Conservation (phyloP, 441 rosid genomes). For the Brassica balearica region DNA sequence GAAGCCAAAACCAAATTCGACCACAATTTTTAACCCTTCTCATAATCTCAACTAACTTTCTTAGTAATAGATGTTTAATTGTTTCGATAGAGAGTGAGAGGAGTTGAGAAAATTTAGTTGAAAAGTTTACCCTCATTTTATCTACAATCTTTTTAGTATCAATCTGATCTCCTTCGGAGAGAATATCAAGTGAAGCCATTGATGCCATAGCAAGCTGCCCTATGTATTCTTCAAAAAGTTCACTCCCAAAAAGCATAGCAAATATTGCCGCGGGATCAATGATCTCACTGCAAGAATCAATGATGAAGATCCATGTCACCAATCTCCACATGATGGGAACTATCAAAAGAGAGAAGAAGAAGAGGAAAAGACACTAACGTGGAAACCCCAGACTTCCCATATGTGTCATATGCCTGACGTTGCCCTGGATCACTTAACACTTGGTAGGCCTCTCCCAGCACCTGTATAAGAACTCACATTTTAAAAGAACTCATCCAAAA, state of each 20-base stretch:
- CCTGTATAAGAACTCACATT: conserved; percentile 50
- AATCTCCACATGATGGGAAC: conserved; percentile 10
- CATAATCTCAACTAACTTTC: not conserved
- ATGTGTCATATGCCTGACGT: conserved; percentile 88
- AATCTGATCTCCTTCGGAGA: conserved; percentile 84
- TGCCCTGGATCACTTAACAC: conserved; percentile 89
- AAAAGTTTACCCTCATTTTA: conserved; percentile 74
- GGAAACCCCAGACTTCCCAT: conserved; percentile 93
- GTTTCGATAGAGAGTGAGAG: not conserved
- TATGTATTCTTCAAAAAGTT: conserved; percentile 94
- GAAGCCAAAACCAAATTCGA: conserved; percentile 21
- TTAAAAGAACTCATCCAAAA: conserved; percentile 19
- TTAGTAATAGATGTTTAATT: not conserved
- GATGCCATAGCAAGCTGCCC: conserved; percentile 99
- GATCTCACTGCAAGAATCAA: conserved; percentile 76
- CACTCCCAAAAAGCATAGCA: conserved; percentile 99
- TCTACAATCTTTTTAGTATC: conserved; percentile 90
- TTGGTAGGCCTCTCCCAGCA: conserved; percentile 96
- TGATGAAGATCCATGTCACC: conserved; percentile 24
- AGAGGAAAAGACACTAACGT: conserved; percentile 68
- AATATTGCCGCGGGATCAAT: conserved; percentile 97
- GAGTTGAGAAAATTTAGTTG: not conserved
- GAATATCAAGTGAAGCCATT: conserved; percentile 89
- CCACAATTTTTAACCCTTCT: not conserved
- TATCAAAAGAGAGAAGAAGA: conserved; percentile 24